These are phyloP conservation scores for Fraxinus angustifolia DNA, from an alignment of 305 asterid genomes.

Conservation along the genomic window DNA sequence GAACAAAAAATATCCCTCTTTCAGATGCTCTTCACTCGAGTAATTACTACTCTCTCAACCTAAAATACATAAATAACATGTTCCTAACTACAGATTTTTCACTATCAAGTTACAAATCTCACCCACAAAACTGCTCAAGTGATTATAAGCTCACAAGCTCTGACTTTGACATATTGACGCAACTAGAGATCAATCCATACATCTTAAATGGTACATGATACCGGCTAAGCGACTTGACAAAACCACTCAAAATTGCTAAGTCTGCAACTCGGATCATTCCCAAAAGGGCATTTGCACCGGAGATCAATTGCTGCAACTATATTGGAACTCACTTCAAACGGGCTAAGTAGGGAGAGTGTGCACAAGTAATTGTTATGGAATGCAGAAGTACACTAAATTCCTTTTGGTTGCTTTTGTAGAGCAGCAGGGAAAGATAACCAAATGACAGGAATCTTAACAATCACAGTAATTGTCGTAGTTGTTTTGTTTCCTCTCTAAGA, in stretches of 20 bases:
- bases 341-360: not conserved
- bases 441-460: not conserved
- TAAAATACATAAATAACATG: not conserved
- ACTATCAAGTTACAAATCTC: not conserved
- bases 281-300: not conserved
- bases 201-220: not conserved
- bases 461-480: slow-evolving; percentile 8
- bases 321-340: not conserved
- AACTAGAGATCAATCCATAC: not conserved
- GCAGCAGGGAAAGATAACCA: not conserved
- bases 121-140: not conserved
- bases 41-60: not conserved
- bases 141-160: not conserved
- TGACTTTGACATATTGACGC: not conserved
- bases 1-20: not conserved
- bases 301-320: not conserved
- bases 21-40: not conserved
- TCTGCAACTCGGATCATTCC: not conserved
- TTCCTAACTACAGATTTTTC: not conserved
- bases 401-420: not conserved
- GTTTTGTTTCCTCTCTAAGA: slow-evolving; percentile 5
- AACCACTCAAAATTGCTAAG: not conserved
- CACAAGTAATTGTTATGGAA: not conserved
- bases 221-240: not conserved
- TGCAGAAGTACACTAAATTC: not conserved